These are phyloP conservation scores for Perkinsus chesapeaki DNA, from an alignment of 169 alveolate genomes.

Conservation along the genomic window DNA sequence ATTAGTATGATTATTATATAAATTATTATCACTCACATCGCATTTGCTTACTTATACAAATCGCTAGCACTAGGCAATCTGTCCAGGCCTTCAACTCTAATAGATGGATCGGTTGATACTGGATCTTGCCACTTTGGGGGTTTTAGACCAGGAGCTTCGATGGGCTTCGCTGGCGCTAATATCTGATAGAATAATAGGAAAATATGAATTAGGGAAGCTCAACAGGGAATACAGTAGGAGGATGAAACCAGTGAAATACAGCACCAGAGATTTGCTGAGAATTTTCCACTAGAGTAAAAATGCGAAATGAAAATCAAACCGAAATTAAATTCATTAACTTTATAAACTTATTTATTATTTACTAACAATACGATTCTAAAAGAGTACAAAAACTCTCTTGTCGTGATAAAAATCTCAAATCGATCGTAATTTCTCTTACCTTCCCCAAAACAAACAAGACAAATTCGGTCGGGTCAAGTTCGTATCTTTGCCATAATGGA, in stretches of 20 bases:
- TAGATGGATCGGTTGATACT: not conserved
- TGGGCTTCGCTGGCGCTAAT: not conserved
- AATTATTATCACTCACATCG: too few species aligned
- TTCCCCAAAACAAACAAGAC: not conserved
- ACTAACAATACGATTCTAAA: too few species aligned
- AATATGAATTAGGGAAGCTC: too few species aligned
- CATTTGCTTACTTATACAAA: not conserved
- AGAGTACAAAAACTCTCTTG: not conserved
- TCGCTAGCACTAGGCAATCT: not conserved
- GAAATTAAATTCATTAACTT: not conserved
- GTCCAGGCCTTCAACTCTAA: not conserved
- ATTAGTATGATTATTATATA: too few species aligned
- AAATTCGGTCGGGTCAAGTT: not conserved
- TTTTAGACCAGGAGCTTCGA: not conserved
- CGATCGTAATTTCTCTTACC: not conserved
- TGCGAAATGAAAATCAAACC: not conserved
- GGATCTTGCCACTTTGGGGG: not conserved
- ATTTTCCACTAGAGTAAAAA: too few species aligned
- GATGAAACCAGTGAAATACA: too few species aligned
- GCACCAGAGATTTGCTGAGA: too few species aligned
- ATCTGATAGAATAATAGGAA: not conserved
- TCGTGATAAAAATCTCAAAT: not conserved
- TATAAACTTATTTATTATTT: too few species aligned
- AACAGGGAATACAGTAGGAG: too few species aligned
- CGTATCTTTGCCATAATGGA: not conserved